A percentile compares a stretch with the other conserved stretches of the same genome.
Conservation (phyloP, 495 filamentous ascomycete genomes). For the Hyphodiscus hymeniophilus region DNA sequence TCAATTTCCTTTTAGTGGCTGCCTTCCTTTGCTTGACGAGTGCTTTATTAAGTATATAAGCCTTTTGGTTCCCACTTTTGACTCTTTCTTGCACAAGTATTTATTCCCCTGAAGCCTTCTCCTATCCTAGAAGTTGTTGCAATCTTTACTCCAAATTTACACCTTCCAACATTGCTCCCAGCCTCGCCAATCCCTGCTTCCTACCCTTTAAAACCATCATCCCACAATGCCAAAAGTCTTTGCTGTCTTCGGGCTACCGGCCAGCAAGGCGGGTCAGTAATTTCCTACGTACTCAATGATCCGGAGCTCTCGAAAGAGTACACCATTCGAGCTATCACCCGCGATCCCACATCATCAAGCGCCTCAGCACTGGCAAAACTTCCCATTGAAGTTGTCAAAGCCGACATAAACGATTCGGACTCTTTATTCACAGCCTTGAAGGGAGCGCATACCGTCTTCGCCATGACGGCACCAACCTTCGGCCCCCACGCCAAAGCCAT, state of each 20-base stretch:
- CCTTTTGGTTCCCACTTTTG: no score
- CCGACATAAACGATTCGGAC: constrained; percentile 31
- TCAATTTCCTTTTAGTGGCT: no score
- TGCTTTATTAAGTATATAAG: no score
- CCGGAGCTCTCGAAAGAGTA: constrained; percentile 38
- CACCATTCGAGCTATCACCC: constrained; percentile 39
- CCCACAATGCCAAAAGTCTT: constrained; percentile 30
- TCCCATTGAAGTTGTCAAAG: background rate
- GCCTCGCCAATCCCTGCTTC: no score
- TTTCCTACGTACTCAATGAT: constrained; percentile 40
- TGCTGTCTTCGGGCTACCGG: constrained; percentile 55
- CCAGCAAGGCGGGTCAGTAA: constrained; percentile 49
- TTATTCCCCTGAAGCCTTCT: no score
- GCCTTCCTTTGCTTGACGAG: no score
- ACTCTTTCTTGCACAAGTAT: no score
- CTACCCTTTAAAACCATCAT: background rate
- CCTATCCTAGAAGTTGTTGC: no score
- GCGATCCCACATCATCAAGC: background rate
- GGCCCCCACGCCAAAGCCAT: constrained; percentile 29
- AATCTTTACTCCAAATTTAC: no score
- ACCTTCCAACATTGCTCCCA: no score
- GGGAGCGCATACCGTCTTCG: constrained; percentile 44
- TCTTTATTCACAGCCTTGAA: constrained; percentile 37
- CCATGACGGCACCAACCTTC: constrained; percentile 37
- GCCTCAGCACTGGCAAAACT: background rate